phyloP scores from a whole-genome alignment of 768 basidiomycete genomes.

The Leucosporidium creatinivorum region DNA sequence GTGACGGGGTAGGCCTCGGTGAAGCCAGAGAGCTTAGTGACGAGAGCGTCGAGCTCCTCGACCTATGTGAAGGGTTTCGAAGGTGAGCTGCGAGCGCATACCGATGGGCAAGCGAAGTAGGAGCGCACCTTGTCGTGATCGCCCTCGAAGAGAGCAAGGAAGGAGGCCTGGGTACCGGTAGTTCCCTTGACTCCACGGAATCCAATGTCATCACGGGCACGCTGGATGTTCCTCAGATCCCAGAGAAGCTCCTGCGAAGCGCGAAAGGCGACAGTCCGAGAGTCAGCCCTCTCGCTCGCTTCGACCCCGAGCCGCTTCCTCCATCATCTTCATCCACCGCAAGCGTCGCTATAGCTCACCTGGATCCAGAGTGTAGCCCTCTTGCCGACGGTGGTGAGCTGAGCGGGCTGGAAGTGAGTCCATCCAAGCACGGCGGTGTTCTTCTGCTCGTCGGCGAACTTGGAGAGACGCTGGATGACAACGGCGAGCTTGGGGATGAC shows the following conservation, averaged over 20 bases:
- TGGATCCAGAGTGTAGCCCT: slow-evolving; percentile 95
- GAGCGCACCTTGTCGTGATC: slow-evolving; percentile 73
- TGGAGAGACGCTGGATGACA: slow-evolving; percentile 77
- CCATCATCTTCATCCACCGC: background rate
- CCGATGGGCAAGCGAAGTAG: background rate
- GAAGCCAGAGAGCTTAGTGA: slow-evolving; percentile 87
- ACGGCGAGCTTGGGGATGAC: slow-evolving; percentile 80
- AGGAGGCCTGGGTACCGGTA: slow-evolving; percentile 95
- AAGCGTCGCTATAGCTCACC: slow-evolving; percentile 42
- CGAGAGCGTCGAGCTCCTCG: slow-evolving; percentile 74
- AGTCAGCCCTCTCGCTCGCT: background rate
- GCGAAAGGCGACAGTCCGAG: no score
- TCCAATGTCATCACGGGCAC: slow-evolving; percentile 82
- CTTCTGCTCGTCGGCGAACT: slow-evolving; percentile 75
- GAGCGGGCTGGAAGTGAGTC: slow-evolving; percentile 98
- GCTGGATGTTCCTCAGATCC: slow-evolving; percentile 88
- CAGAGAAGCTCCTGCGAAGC: slow-evolving; percentile 70
- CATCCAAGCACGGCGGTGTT: slow-evolving; percentile 91
- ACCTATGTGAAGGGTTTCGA: slow-evolving; percentile 50
- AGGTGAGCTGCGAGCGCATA: background rate
- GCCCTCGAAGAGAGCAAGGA: slow-evolving; percentile 86
- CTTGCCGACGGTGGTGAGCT: slow-evolving; percentile 96
- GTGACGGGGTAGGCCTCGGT: slow-evolving; percentile 93
- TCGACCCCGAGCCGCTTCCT: background rate
- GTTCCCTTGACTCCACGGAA: slow-evolving; percentile 99